These are phyloP conservation scores for Puccinia brachypodii DNA, from an alignment of 1,284 basidiomycete species.

Conservation along the genomic window DNA sequence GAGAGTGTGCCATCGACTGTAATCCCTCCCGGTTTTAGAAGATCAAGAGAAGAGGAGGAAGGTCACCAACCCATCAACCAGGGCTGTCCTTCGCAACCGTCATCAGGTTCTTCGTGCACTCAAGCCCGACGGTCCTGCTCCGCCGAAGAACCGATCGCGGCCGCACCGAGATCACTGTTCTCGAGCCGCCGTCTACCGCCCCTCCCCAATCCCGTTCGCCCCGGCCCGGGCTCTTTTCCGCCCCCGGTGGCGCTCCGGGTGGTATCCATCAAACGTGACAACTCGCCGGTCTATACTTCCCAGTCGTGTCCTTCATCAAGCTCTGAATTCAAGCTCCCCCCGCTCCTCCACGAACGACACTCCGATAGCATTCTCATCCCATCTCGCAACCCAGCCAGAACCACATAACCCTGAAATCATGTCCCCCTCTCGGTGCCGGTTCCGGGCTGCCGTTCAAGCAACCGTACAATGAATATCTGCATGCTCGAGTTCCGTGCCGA, in stretches of 20 bases:
- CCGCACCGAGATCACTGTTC: constrained; percentile 6
- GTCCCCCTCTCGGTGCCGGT: not conserved
- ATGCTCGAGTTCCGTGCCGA: too few species aligned
- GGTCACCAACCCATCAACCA: not conserved
- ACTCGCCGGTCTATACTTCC: not conserved
- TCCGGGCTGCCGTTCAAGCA: too few species aligned
- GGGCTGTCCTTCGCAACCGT: not conserved
- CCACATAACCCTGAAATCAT: not conserved
- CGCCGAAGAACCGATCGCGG: not conserved
- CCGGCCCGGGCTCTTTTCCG: constrained; percentile 33
- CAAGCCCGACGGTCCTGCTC: not conserved
- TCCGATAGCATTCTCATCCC: not conserved
- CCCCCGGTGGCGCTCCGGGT: constrained; percentile 13
- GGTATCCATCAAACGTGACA: not conserved
- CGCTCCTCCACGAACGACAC: not conserved
- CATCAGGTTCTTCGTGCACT: not conserved
- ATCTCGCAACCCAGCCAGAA: not conserved
- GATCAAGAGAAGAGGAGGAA: not conserved
- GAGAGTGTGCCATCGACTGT: not conserved
- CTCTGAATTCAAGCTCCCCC: constrained; percentile 24
- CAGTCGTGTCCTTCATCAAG: not conserved
- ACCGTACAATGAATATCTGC: too few species aligned
- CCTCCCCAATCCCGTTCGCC: constrained; percentile 10
- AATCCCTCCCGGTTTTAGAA: not conserved
- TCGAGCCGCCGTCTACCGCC: constrained; percentile 23